A percentile compares a stretch with the other conserved stretches of the same genome.
These are phyloP conservation scores for Tylopilus rubrobrunneus DNA, from an alignment of 768 basidiomycete genomes.

Conservation along the genomic window DNA sequence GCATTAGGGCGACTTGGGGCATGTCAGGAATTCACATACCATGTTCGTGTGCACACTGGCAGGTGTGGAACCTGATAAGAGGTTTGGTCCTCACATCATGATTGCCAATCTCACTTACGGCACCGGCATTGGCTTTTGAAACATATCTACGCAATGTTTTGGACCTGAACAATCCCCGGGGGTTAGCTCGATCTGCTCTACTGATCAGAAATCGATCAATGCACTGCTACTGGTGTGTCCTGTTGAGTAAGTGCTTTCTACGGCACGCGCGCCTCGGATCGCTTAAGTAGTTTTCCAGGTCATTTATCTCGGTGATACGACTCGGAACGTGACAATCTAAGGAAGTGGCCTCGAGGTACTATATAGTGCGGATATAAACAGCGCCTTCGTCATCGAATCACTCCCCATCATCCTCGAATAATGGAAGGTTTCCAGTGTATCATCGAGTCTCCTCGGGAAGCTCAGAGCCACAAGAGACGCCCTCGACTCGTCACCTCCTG, in stretches of 20 bases:
- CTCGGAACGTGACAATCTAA: conserved; percentile 23
- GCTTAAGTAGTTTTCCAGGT: conserved; percentile 28
- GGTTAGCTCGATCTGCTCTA: conserved; percentile 23
- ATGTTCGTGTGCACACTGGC: conserved; percentile 8
- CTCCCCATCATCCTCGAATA: conserved; percentile 21
- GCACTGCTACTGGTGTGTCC: conserved; percentile 22
- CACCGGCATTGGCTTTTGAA: conserved; percentile 22
- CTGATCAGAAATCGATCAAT: conserved; percentile 31
- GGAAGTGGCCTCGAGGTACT: conserved; percentile 26
- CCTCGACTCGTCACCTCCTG: conserved; percentile 86
- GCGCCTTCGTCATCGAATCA: conserved; percentile 28
- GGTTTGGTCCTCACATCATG: conserved; percentile 19
- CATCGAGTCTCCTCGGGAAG: conserved; percentile 78
- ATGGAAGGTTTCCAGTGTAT: conserved; percentile 87
- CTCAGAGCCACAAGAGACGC: conserved; percentile 73
- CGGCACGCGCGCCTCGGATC: conserved; percentile 23
- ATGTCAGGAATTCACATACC: conserved; percentile 8
- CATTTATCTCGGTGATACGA: conserved; percentile 22
- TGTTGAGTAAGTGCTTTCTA: conserved; percentile 30
- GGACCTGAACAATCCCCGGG: conserved; percentile 32
- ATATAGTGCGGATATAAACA: conserved; percentile 34
- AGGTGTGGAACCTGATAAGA: conserved; percentile 7
- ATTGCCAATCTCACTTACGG: conserved; percentile 35
- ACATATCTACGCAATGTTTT: conserved; percentile 21
- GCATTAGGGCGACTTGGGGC: conserved; percentile 16